Base-by-base conservation (phyloP, 1,284 basidiomycete species). In the Cryptococcus hybrid region DNA sequence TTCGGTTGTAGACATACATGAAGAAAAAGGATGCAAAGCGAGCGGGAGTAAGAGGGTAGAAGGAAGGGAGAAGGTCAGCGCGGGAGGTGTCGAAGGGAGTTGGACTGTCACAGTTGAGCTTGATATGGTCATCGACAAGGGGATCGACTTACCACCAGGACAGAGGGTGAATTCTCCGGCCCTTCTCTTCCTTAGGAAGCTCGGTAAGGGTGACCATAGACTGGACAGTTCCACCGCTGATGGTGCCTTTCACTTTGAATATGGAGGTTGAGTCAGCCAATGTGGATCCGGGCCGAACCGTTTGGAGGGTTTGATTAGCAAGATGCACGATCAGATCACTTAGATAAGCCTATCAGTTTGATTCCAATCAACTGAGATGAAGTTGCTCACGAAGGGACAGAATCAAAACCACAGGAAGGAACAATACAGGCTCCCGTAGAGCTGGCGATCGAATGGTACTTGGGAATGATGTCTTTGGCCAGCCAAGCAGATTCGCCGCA, bases 191-290 rank as follows among this genome's bases (percentile, higher is more conserved):
- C 2, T 84, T 74, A 0, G 84, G 78, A 47, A 84, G 52, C 38
- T 71, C 83, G 2, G 85, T 43, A 12, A 73, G 59, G 1, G 81
- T 70, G 42, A 88, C 74, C 1, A 83, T 67, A 1, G 86, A 84
- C 12, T 80, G 79, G 13, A 89, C 68, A 0, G 89, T 87, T 6
- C 91, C 91, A 1, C 88, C 88, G 0, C 88, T 89, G 2, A 88
- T 62, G 5, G 80, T 71, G 9, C 85, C 84, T 0, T 71, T 73
- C 15, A 86, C 34, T 7, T 74, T 69, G 70, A 84, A 85, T 35
- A 84, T 84, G 0, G 84, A 78, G 47, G 75, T 75, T 2, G 80
- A 80, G 65, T 74, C 60, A 8, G 77, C 64, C n/a, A 82, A 78
- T 5, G 76, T 69, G 1, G 75, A 77, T 18, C 77, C 70, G 4